Base-by-base conservation (phyloP, 768 basidiomycete species). In the Leccinum subtestaceum region DNA sequence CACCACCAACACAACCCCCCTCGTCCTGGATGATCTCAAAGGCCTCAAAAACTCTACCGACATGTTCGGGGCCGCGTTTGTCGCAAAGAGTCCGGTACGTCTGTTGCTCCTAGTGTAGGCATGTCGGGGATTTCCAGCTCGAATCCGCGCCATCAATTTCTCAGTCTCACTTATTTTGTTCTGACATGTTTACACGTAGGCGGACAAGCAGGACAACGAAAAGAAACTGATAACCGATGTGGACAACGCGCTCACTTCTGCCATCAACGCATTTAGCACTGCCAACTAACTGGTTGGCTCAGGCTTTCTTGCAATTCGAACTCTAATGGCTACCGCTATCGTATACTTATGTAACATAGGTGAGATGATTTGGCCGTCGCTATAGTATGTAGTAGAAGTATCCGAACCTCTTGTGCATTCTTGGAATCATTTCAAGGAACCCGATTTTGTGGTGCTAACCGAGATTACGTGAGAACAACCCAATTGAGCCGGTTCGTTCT, bases 1-100 rank as follows among this genome's bases (percentile, higher is more conserved):
- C 6, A 2, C 4, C 17, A 0, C 10, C 4, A 0, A 6, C 6
- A 13, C 5, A 5, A 7, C 0, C 1, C 0, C 1, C 3, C 10
- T 21, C 1, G 40, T n/a, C 19, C 0, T n/a, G 46, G 0, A 1
- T 1, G 51, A 45, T 29, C 55, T 64, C 21, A 1, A 31, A 43
- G 5, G 0, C 21, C 50, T 63, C 25, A 12, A 49, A n/a, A 1
- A 0, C 3, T 1, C 11, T 3, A 1, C n/a, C 6, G n/a, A 50
- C 17, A 11, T 0, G 1, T 25, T 59, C 9, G 23, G 17, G 5
- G 2, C 2, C 3, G 46, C 17, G 3, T 2, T 63, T 12, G 1
- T 8, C 23, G 8, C 0, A 32, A 53, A 40, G 8, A 1, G 11
- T 8, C 46, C 63, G 31, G 63, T 63, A 36, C 48, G 63, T 59